Conservation (phyloP, 768 basidiomycete genomes). For the Tubosaeta sp. region DNA sequence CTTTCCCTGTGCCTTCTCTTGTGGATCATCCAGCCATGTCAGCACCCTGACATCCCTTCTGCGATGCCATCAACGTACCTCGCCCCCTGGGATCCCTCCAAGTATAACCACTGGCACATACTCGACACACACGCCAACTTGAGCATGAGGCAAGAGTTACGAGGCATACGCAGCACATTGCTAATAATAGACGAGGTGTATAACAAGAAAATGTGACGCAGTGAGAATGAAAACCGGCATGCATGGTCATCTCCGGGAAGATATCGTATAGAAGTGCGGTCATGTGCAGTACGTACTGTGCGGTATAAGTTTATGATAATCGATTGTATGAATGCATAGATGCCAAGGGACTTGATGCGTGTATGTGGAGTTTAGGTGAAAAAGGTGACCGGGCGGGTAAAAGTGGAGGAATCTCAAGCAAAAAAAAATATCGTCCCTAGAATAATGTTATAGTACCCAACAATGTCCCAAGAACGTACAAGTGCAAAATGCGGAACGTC, state of each 20-base stretch:
- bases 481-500: slow-evolving; percentile 11
- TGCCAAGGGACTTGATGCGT: slow-evolving; percentile 13
- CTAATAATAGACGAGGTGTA: slow-evolving; percentile 25
- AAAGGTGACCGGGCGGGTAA: slow-evolving; percentile 14
- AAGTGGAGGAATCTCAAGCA: slow-evolving; percentile 21
- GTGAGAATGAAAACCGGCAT: neutral
- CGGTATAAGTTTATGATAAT: slow-evolving; percentile 21
- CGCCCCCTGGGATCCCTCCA: neutral
- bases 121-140: neutral
- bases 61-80: slow-evolving; percentile 4
- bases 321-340: slow-evolving; percentile 20
- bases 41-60: neutral
- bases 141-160: slow-evolving; percentile 11
- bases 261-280: slow-evolving; percentile 26
- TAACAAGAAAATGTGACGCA: neutral
- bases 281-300: slow-evolving; percentile 31
- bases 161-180: slow-evolving; percentile 12
- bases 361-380: slow-evolving; percentile 2
- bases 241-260: slow-evolving; percentile 6
- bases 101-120: neutral
- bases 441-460: slow-evolving; percentile 33
- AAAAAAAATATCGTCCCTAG: slow-evolving; percentile 29
- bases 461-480: slow-evolving; percentile 36
- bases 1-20: neutral
- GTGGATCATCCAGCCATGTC: slow-evolving; percentile 10